Evolutionary conservation across 129 eudicot species (phyloP).

Genomic region (Flaveria bidentis): DNA sequence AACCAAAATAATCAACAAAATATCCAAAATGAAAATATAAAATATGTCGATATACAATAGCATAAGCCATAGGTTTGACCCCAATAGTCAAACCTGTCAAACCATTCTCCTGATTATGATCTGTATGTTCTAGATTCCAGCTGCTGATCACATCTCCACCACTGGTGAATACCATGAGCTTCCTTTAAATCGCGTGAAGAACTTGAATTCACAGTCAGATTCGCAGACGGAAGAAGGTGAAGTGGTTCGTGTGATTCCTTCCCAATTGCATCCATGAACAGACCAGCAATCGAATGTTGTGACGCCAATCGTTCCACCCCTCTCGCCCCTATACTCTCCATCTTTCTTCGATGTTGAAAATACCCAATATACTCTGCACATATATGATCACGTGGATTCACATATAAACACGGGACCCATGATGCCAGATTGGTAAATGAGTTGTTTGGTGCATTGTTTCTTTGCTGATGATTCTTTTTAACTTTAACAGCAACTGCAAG

Average conservation of each 20-base stretch:
- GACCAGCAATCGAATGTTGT: conserved; percentile 69
- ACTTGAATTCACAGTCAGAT: conserved; percentile 49
- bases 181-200: conserved; percentile 58
- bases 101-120: background rate
- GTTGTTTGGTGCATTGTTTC: conserved; percentile 38
- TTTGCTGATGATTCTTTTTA: conserved; percentile 34
- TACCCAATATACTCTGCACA: conserved; percentile 90
- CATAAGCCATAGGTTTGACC: conserved; percentile 6
- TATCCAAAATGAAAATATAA: background rate
- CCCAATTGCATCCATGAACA: conserved; percentile 65
- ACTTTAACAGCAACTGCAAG: conserved; percentile 64
- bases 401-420: conserved; percentile 77
- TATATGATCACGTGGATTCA: conserved; percentile 79
- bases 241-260: conserved; percentile 67
- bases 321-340: conserved; percentile 80
- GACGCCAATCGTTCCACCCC: conserved; percentile 72
- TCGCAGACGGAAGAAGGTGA: conserved; percentile 82
- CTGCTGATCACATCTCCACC: conserved; percentile 74
- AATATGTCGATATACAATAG: background rate
- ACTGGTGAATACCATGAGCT: conserved; percentile 91
- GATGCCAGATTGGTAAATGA: conserved; percentile 49
- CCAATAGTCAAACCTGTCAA: conserved; percentile 12
- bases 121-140: conserved; percentile 51
- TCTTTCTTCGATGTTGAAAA: conserved; percentile 73
- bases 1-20: background rate